Percentiles rank a stretch among this genome's conserved stretches.
Conservation (phyloP, 495 filamentous ascomycete genomes). For the Aspergillus saccharolyticus region DNA sequence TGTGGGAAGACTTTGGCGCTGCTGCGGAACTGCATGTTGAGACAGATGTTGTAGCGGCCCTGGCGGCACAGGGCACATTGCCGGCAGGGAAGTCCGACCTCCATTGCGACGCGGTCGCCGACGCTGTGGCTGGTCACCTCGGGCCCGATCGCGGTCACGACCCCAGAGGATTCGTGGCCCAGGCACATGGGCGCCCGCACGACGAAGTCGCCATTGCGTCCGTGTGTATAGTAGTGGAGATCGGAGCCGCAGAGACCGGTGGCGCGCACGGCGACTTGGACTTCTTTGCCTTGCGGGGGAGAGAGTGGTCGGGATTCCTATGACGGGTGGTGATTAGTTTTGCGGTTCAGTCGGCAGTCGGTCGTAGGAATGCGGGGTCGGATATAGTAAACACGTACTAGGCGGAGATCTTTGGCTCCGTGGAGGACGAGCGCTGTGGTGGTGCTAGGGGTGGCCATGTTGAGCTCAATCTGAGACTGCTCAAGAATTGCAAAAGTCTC, state of each 20-base stretch:
- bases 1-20: constrained; percentile 76
- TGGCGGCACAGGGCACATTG: constrained; percentile 59
- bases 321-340: constrained; percentile 6
- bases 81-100: constrained; percentile 78
- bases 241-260: constrained; percentile 83
- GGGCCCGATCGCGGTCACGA: constrained; percentile 59
- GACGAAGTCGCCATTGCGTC: constrained; percentile 77
- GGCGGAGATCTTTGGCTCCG: constrained; percentile 60
- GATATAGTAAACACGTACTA: constrained; percentile 41
- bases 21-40: constrained; percentile 69
- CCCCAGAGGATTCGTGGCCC: constrained; percentile 74
- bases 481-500: not conserved
- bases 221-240: constrained; percentile 80
- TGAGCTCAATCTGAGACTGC: constrained; percentile 20
- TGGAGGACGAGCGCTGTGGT: constrained; percentile 62
- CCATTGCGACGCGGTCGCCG: constrained; percentile 76
- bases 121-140: constrained; percentile 32
- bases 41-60: constrained; percentile 83
- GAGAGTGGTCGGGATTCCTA: constrained; percentile 42
- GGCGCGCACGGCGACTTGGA: constrained; percentile 68
- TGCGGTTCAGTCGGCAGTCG: not conserved
- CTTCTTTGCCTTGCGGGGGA: constrained; percentile 48
- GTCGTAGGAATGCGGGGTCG: not conserved
- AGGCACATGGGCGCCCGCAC: constrained; percentile 67
- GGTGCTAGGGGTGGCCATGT: constrained; percentile 29